These are phyloP conservation scores for Arctium lappa DNA, from an alignment of 129 eudicot species.

Conservation along the genomic window DNA sequence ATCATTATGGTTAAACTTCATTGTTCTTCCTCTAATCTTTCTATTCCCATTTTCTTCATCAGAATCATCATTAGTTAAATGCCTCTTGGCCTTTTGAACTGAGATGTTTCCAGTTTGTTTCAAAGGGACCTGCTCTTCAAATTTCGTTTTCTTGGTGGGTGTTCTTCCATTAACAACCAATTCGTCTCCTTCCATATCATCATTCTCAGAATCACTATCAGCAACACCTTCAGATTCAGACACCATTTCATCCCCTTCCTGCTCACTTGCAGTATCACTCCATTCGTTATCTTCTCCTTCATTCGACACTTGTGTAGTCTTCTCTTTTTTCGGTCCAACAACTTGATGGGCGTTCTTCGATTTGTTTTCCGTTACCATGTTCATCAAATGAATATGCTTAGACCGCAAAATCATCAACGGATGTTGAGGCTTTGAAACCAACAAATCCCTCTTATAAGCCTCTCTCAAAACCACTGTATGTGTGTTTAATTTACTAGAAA, in stretches of 20 bases:
- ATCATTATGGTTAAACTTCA: constrained; percentile 6
- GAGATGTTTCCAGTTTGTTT: background rate
- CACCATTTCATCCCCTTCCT: constrained; percentile 33
- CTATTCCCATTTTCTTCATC: constrained; percentile 9
- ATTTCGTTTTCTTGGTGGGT: background rate
- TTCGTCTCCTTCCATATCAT: constrained; percentile 24
- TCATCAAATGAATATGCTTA: constrained; percentile 71
- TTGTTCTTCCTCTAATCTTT: constrained; percentile 11
- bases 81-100: constrained; percentile 5
- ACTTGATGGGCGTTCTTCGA: constrained; percentile 20
- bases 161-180: constrained; percentile 21
- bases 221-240: constrained; percentile 33
- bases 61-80: background rate
- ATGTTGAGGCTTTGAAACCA: constrained; percentile 42
- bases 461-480: constrained; percentile 89
- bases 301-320: constrained; percentile 21
- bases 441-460: constrained; percentile 70
- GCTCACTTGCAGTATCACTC: constrained; percentile 22
- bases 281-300: constrained; percentile 32
- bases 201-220: constrained; percentile 24
- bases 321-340: constrained; percentile 20
- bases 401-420: constrained; percentile 73
- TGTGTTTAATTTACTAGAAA: constrained; percentile 67
- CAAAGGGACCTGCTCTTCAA: background rate
- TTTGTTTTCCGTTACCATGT: constrained; percentile 41